Base-by-base conservation (phyloP, 495 filamentous ascomycete genomes). In the Parathielavia appendiculata region DNA sequence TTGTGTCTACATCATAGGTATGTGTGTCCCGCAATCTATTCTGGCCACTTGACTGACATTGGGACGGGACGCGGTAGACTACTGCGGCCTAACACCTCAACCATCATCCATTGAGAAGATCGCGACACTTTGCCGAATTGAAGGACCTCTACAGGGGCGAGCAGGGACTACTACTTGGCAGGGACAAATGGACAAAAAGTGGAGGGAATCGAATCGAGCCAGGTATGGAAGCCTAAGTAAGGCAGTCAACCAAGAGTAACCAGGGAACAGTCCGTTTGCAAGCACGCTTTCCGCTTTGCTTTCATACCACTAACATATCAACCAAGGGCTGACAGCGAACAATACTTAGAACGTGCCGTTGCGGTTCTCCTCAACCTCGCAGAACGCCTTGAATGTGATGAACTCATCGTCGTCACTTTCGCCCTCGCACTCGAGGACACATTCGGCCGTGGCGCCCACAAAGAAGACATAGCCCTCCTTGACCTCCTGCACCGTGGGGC, bases 371-470 rank as follows among this genome's bases (percentile, higher is more conserved):
- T 83, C 79, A 61, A 96, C 72, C 74, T 97, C 91, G 66, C 91
- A 96, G 68, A 96, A 99, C 2, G 95, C 95, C 75, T 92, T 96
- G 76, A 92, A 99, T 0, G 88, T 91, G 23, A 87, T 86, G 63
- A 97, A 88, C 17, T 81, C 78, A 62, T 86, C 83, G 16, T 79
- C 81, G 5, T 65, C 80, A 63, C 30, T 72, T 4, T 46, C 76
- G 5, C 81, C 75, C 57, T 76, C 81, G 36, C 82, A 87, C 71
- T 96, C 87, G 45, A 97, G 69, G 1, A 90, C 77, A 43, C 87
- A 82, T 72, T 95, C 88, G 0, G 95, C 95, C 9, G 88, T 91
- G 19, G 93, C 90, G 1, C 93, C 93, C 2, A 97, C 87, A 69
- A 98, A 98, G 73, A 83, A 97, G 30, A 98, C 91, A 66, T 85